phyloP scores from a whole-genome alignment of 2,329 filamentous ascomycete species.

The Tolypocladium tropicale region DNA sequence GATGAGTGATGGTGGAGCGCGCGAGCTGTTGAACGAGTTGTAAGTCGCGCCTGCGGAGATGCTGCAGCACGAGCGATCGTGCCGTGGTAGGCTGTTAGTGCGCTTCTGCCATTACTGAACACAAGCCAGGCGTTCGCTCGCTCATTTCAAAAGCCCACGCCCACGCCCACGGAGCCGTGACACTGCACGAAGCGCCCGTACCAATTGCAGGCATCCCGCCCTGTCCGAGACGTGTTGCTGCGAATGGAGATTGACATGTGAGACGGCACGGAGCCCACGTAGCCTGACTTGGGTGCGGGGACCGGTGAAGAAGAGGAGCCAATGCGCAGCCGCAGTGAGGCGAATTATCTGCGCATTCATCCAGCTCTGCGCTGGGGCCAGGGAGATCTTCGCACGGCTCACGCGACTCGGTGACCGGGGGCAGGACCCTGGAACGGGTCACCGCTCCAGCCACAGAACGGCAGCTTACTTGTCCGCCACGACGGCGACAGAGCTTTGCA shows the following conservation, averaged over 20 bases:
- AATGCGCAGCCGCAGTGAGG: slow-evolving; percentile 5
- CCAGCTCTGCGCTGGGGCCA: neutral
- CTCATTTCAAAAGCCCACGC: neutral
- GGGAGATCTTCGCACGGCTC: slow-evolving; percentile 2
- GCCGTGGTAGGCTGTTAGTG: neutral
- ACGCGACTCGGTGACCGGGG: slow-evolving; percentile 6
- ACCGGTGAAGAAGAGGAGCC: slow-evolving; percentile 11
- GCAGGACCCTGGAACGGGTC: neutral
- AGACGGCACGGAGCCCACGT: slow-evolving; percentile 1
- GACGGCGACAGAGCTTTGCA: neutral
- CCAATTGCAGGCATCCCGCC: neutral
- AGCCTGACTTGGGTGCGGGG: slow-evolving; percentile 6
- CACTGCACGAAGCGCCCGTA: neutral
- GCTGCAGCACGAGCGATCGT: neutral
- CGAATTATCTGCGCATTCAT: neutral
- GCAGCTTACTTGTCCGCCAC: neutral
- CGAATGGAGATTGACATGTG: neutral
- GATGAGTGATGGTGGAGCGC: neutral
- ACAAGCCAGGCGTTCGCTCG: neutral
- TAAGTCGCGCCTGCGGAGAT: neutral
- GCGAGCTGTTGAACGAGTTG: too few species aligned
- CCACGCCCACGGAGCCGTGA: neutral
- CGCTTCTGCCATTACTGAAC: neutral
- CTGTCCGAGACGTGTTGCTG: neutral
- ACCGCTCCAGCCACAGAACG: neutral